Base-by-base conservation (phyloP, 2,329 filamentous ascomycete species). In the Zymoseptoria pseudotritici region DNA sequence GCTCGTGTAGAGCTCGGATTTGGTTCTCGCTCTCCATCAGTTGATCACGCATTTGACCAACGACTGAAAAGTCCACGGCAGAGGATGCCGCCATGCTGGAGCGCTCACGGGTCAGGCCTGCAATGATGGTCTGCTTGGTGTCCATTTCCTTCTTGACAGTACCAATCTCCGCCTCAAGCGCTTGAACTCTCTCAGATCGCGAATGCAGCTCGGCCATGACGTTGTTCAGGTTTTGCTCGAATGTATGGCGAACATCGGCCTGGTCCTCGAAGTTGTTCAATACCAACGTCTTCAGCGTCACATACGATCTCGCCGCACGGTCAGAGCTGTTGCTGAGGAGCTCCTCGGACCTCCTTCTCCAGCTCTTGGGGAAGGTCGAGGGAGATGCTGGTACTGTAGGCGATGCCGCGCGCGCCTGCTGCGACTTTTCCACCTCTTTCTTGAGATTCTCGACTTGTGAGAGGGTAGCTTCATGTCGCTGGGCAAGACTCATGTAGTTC, bases 81-180 rank as follows among this genome's bases (percentile, higher is more conserved):
- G 89, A 88, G 2, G 82, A 80, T 73, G 81, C 83, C 72, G 93
- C 91, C 77, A 97, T 82, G 76, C 91, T 97, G 2, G 91, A 93
- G 61, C 95, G 83, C 75, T 99, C 95, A 57, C 94, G 87, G 3
- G 94, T 96, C 64, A 99, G 80, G 6, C 94, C 94, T 29, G 91
- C 90, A 67, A 99, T 97, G 71, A 99, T 92, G 29, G 90, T 90
- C 80, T 93, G 91, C 83, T 99, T 99, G 63, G 84, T 87, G 72
- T 99, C 94, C 88, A 97, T 96, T 74, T 99, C 94, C 78, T 91
- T 96, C 79, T 90, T 94, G 21, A 91, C 85, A 3, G 85, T 86
- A 24, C 86, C 80, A 59, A 97, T 84, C 67, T 96, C 93, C 5
- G 86, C 86, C 74, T 99, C 94, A 13, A 99, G 80, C 68, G 92